Base-by-base conservation (phyloP, 768 basidiomycete species). In the Boletus patriciae region DNA sequence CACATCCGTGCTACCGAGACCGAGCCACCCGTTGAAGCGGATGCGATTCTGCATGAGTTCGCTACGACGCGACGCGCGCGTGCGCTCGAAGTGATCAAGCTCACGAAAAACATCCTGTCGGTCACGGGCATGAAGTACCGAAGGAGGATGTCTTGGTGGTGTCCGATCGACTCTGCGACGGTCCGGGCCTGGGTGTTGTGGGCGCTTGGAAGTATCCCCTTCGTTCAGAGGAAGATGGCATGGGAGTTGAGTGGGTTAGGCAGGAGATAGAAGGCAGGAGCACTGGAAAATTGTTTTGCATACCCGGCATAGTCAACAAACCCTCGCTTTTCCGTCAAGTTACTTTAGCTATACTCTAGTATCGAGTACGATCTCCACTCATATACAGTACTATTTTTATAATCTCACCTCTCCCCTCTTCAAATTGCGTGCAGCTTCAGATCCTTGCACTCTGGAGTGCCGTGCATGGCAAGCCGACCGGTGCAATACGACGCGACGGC, bases 101-200 rank as follows among this genome's bases (percentile, higher is more conserved):
- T 78, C 31, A 76, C 78, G 16, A 78, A 81, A 62, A 53, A 62
- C 7, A 55, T 77, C 56, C 50, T 70, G 18, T 53, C 58, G 4
- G 43, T 68, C 19, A 34, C 54, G n/a, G 68, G 70, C 16, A 57
- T 68, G 54, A 64, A 64, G 40, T 57, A 70, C 18, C 21, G 34
- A 15, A 48, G 63, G 21, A 42, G 41, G 33, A 25, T 64, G 43
- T 48, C 34, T 27, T 60, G 69, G 61, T 70, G 68, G 62, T 51
- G 67, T 29, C 74, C 69, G 0, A 46, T 66, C 10, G 70, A 66
- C 55, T 63, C 63, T 50, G 52, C 48, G 9, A 69, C 66, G 51
- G 13, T 75, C 2, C 63, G 73, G 36, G 58, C 67, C 15, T 62
- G 64, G 61, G 48, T 55, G n/a, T 21, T 76, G n/a, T 63, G 70